A percentile compares a stretch with the other conserved stretches of the same genome.
Evolutionary conservation across 345 rosid genomes (phyloP).

Genomic region (Rhizophora apiculata): DNA sequence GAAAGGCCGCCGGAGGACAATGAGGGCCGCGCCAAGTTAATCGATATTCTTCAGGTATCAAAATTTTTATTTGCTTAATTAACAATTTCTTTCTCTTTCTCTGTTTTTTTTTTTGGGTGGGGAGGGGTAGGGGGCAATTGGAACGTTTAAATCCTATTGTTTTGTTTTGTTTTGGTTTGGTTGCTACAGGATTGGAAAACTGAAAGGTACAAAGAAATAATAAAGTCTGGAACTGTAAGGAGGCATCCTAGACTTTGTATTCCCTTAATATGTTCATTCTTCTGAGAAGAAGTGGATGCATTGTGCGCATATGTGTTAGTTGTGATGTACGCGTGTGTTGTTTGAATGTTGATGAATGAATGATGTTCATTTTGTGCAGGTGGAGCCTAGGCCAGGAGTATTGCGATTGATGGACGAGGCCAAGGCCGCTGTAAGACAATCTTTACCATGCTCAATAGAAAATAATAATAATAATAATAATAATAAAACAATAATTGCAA

Average conservation of each 20-base stretch:
- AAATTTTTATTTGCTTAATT: not conserved
- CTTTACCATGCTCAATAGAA: not conserved
- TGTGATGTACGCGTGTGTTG: too few relatives aligned
- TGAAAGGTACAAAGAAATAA: conserved; percentile 84
- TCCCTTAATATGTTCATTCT: too few relatives aligned
- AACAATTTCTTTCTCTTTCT: not conserved
- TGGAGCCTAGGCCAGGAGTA: conserved; percentile 90
- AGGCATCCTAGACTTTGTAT: not conserved
- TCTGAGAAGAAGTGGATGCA: too few relatives aligned
- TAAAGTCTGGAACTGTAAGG: conserved; percentile 92
- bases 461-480: too few relatives aligned
- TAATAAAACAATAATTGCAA: not conserved
- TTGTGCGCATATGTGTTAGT: too few relatives aligned
- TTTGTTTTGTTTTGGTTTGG: not conserved
- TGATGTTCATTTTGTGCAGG: conserved; percentile 40
- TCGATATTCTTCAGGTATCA: conserved; percentile 79
- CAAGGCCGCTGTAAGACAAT: conserved; percentile 70
- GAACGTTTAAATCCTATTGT: too few relatives aligned
- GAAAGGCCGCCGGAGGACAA: conserved; percentile 57
- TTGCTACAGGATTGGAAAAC: conserved; percentile 89
- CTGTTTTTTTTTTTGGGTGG: not conserved
- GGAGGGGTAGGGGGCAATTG: too few relatives aligned
- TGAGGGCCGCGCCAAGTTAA: conserved; percentile 60
- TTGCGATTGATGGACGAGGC: conserved; percentile 91
- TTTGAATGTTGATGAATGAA: too few relatives aligned